Evolutionary conservation across 1,284 basidiomycete species (phyloP).

Genomic region (Pisolithus thermaeus): DNA sequence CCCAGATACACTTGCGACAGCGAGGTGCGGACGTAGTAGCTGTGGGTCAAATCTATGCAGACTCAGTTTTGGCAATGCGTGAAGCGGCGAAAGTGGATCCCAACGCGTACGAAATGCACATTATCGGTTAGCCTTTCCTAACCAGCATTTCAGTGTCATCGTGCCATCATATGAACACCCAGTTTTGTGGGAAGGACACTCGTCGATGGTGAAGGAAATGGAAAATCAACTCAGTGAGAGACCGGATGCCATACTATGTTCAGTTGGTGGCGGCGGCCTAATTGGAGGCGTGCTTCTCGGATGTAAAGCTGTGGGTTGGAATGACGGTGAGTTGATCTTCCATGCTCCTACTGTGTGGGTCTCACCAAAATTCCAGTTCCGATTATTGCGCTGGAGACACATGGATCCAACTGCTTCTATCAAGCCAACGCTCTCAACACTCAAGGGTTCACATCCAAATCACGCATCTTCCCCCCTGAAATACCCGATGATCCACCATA

Average conservation of each 20-base stretch:
- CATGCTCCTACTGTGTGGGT: constrained; percentile 1
- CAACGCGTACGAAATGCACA: constrained; percentile 43
- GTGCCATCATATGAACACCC: constrained; percentile 67
- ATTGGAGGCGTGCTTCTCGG: constrained; percentile 64
- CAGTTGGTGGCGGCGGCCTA: constrained; percentile 69
- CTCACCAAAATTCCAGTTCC: constrained; percentile 41
- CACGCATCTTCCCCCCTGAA: constrained; percentile 16
- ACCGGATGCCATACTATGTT: constrained; percentile 71
- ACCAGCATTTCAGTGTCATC: constrained; percentile 41
- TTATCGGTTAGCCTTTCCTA: not conserved
- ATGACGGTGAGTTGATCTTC: constrained; percentile 43
- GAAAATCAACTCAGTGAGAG: constrained; percentile 43
- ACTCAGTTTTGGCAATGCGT: constrained; percentile 47
- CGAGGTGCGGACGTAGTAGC: constrained; percentile 53
- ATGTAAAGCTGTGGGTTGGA: constrained; percentile 57
- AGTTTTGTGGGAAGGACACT: constrained; percentile 66
- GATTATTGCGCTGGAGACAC: constrained; percentile 59
- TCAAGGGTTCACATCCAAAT: constrained; percentile 33
- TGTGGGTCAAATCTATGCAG: constrained; percentile 49
- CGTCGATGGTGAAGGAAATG: constrained; percentile 64
- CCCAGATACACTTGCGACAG: constrained; percentile 43
- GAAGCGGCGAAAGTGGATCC: constrained; percentile 37
- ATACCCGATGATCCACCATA: constrained; percentile 26
- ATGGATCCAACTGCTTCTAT: constrained; percentile 69
- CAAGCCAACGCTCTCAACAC: constrained; percentile 59